phyloP scores from a whole-genome alignment of 1,139 yeast species.

The Tardiomyces blankii region DNA sequence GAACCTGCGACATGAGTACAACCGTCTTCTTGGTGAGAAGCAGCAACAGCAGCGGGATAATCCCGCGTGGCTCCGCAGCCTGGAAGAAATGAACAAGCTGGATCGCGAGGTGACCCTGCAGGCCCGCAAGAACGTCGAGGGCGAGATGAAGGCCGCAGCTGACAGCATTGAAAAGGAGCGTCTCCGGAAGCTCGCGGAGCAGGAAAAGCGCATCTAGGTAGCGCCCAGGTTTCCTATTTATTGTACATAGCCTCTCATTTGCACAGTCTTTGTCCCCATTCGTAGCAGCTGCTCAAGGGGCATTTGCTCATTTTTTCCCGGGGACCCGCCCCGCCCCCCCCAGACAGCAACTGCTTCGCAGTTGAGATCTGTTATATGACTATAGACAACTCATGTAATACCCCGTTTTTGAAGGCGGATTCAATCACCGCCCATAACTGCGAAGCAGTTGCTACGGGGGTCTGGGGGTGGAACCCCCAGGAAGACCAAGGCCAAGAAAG shows the following conservation, averaged over 20 bases:
- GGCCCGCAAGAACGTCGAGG: constrained; percentile 16
- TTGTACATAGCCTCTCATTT: constrained; percentile 2
- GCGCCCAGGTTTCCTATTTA: background rate
- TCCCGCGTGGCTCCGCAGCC: constrained; percentile 21
- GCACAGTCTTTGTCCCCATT: background rate
- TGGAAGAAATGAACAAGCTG: constrained; percentile 15
- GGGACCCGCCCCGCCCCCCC: too few relatives aligned
- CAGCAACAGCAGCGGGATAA: constrained; percentile 13
- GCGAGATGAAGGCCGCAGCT: constrained; percentile 8
- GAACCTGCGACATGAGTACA: constrained; percentile 43
- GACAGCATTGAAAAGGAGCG: constrained; percentile 15
- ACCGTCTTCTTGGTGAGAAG: constrained; percentile 39
- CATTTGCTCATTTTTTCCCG: background rate
- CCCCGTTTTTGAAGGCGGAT: too few relatives aligned
- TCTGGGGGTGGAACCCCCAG: too few relatives aligned
- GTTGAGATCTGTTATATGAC: too few relatives aligned
- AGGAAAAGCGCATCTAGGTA: constrained; percentile 14
- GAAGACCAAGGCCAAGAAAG: too few relatives aligned
- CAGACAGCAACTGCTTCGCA: too few relatives aligned
- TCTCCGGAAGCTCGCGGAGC: constrained; percentile 19
- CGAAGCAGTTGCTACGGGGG: too few relatives aligned
- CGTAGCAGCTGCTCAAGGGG: background rate
- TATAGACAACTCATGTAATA: too few relatives aligned
- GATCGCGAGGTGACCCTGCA: constrained; percentile 16
- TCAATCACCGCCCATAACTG: too few relatives aligned